Conservation (phyloP, 139 green algal species). For the Astrephomene gubernaculifera region DNA sequence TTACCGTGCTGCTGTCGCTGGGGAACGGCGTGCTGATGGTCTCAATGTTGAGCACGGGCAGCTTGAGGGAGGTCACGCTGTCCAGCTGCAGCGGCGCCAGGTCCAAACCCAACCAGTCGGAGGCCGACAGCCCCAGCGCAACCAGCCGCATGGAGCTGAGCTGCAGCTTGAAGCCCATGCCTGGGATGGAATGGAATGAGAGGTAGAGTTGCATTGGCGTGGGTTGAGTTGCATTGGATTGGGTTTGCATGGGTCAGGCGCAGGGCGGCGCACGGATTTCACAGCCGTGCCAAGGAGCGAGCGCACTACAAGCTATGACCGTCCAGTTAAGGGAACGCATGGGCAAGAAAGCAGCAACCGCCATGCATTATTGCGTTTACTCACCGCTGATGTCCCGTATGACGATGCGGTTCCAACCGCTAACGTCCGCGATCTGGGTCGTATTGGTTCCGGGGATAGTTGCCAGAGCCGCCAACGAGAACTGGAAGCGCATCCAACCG, state of each 20-base stretch:
- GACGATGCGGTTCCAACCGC: slow-evolving; percentile 57
- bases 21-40: no score
- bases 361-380: background rate
- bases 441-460: background rate
- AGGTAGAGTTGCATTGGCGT: no score
- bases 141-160: slow-evolving; percentile 41
- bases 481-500: slow-evolving; percentile 57
- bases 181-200: background rate
- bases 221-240: no score
- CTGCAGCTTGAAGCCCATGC: slow-evolving; percentile 50
- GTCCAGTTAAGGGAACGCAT: no score
- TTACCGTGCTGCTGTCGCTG: no score
- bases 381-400: slow-evolving; percentile 59
- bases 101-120: background rate
- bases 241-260: no score
- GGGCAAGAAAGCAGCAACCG: no score
- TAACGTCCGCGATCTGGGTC: background rate
- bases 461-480: background rate
- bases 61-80: background rate
- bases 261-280: no score
- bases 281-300: no score
- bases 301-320: no score
- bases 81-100: background rate
- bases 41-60: slow-evolving; percentile 37
- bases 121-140: background rate